Base-by-base conservation (phyloP, 1,139 yeast genomes). In the Geotrichum fermentans region DNA sequence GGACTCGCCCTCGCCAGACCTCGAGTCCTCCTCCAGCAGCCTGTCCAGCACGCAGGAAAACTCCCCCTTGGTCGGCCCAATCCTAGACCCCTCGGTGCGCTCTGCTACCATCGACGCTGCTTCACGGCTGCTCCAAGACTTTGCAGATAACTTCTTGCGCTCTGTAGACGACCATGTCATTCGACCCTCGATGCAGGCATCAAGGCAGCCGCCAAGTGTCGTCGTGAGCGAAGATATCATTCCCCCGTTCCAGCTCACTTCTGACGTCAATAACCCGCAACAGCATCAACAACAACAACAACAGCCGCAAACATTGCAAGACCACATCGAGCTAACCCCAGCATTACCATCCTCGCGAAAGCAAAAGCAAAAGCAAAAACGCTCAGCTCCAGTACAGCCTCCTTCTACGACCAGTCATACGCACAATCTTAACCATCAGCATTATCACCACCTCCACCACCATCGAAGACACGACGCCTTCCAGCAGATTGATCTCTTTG, bases 41-140 rank as follows among this genome's bases (percentile, higher is more conserved):
- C 30, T 42, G 17, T 24, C 11, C 39, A 29, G 37, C 30, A 42
- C 39, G 11, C 45, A 42, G 26, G 39, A 42, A 20, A 42, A 42
- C 38, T 33, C 45, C 14, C 45, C 45, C 14, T 22, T 42, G 10
- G 24, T 42, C 13, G 38, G 45, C 21, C 39, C 39, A 11, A 17
- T 35, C 16, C 37, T 13, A 5, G 20, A 40, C 14, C 8, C 36
- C 5, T 6, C 34, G 20, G 26, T 39, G 8, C 39, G 13, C 34
- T 42, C 30, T 18, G 28, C 28, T 6, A 21, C 45, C 11, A 26
- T 42, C 1, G 45, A 42, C 4, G 32, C 32, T 8, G 39, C 45
- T 17, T 17, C 22, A 4, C 14, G 30, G 6, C 20, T 42, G 13
- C 30, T 42, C 8, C 39, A 42, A 24, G 32, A 20, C 18, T 40